Evolutionary conservation across 1,139 yeast genomes (phyloP), one percentile per base, ranked within the genome.

Genomic region (Yarrowia galli): DNA sequence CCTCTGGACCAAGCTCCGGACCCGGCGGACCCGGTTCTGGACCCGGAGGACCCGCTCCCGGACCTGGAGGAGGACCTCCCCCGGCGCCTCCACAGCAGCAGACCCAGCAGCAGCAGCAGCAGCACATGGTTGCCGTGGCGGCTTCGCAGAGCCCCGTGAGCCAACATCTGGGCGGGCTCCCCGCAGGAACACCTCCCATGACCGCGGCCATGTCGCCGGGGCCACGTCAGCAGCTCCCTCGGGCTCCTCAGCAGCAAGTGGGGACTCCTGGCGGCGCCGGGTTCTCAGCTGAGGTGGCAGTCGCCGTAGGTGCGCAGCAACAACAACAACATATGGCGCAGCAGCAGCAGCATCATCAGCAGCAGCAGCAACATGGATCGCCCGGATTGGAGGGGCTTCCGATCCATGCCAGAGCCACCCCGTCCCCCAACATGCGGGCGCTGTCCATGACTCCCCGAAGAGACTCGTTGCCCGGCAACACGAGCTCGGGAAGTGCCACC

Each of bases 71-170:
- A 53, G 56, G 56, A 13, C 42, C 45, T 4, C 51, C 60, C 2
- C 58, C 58, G 0, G 48, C 61, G 1, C 61, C 66, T 10, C 68
- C 53, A 68, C 68, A 61, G 49, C 73, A 51, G 64, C 70, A 46
- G 48, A 71, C 46, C 70, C 65, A 25, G 40, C 67, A 1, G 64
- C 13, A 15, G 28, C 22, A 28, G 32, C 32, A 28, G 32, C 32
- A 28, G 6, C 32, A 28, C 32, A 10, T 28, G 32, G 8, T 28
- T 8, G 28, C 6, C 28, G 28, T n/a, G 16, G 35, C 15, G 18
- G 45, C 48, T 16, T 43, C 61, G 4, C 51, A 28, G 32, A 43
- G 51, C 51, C 64, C 49, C 28, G 51, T 58, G 51, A 36, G 25
- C 25, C 36, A 20, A 18, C 61, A 38, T 13, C 1, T 35, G 58